Percentiles rank a stretch among this genome's conserved stretches.
Evolutionary conservation across 1,284 basidiomycete species (phyloP).

Genomic region (Rhizoctonia solani): DNA sequence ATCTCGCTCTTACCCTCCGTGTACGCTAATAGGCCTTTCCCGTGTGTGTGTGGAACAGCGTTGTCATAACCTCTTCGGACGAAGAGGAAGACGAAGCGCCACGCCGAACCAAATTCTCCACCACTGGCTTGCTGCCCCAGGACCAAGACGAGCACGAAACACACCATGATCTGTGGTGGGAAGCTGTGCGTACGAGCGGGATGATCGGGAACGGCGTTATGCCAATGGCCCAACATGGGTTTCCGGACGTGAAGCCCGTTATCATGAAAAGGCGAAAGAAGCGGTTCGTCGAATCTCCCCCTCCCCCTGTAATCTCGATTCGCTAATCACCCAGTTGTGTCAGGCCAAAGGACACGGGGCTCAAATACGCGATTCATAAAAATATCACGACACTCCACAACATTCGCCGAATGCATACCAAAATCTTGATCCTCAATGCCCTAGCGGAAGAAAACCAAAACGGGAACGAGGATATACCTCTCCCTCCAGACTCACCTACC

Average conservation of each 20-base stretch:
- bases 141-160: constrained; percentile 44
- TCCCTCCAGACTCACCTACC: background rate
- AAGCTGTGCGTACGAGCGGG: constrained; percentile 61
- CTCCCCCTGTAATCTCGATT: background rate
- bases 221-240: constrained; percentile 49
- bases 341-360: constrained; percentile 34
- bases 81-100: constrained; percentile 41
- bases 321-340: too few species aligned
- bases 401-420: constrained; percentile 68
- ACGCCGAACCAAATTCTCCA: constrained; percentile 18
- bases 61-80: constrained; percentile 54
- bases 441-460: constrained; percentile 48
- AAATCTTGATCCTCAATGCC: constrained; percentile 63
- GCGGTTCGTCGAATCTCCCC: constrained; percentile 2
- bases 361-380: constrained; percentile 59
- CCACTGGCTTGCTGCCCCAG: constrained; percentile 40
- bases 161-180: constrained; percentile 71
- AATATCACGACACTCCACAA: constrained; percentile 74
- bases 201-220: constrained; percentile 70
- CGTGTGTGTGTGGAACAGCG: background rate
- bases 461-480: constrained; percentile 45
- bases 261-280: constrained; percentile 13
- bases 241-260: constrained; percentile 9
- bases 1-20: background rate
- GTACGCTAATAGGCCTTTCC: too few species aligned